phyloP scores from a whole-genome alignment of 169 alveolate genomes.

The Plasmodium billcollinsi region DNA sequence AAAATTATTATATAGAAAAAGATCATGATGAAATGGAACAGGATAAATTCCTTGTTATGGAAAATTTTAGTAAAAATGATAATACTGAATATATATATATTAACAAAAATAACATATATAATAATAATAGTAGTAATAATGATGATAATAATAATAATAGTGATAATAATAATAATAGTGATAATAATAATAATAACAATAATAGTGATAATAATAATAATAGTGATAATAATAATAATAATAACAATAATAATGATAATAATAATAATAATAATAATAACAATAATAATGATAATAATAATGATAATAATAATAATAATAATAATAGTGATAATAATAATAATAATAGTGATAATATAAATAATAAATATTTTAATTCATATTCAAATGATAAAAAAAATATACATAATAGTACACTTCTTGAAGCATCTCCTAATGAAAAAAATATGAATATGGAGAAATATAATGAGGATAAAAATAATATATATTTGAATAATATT shows the following conservation, averaged over 20 bases:
- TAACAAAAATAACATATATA: background rate
- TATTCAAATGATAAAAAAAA: background rate
- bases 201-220: background rate
- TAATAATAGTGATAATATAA: background rate
- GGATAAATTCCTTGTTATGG: too few species aligned
- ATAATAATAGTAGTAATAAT: background rate
- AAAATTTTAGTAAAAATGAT: background rate
- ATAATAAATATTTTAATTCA: background rate
- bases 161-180: background rate
- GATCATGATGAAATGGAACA: constrained; percentile 11
- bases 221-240: background rate
- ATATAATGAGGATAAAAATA: constrained; percentile 11
- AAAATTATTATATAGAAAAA: background rate
- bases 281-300: constrained; percentile 2
- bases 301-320: background rate
- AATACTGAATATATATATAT: background rate
- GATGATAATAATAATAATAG: background rate
- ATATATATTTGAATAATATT: constrained; percentile 20
- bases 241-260: background rate
- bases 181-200: background rate
- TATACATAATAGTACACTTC: background rate
- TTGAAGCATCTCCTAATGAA: background rate
- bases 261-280: background rate
- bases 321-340: constrained; percentile 1
- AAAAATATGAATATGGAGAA: background rate